Evolutionary conservation across 495 filamentous ascomycete genomes (phyloP).

Genomic region (Hamigera avellanea): DNA sequence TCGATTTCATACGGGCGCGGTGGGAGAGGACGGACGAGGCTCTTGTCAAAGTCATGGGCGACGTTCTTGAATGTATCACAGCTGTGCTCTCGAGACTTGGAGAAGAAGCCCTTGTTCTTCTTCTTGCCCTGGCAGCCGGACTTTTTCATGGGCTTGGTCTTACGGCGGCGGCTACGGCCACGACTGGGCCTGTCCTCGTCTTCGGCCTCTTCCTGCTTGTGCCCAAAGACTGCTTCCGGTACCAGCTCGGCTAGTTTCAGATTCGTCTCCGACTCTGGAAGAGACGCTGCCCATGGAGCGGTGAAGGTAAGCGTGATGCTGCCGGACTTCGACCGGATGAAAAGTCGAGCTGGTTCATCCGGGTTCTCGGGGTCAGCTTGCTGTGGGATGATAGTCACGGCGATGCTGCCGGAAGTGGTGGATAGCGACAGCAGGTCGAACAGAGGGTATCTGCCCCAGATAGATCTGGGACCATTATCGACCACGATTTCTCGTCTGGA

Average conservation of each 20-base stretch:
- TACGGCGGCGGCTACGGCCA: background rate
- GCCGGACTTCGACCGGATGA: constrained; percentile 4
- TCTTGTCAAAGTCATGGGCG: background rate
- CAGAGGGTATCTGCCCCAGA: constrained; percentile 12
- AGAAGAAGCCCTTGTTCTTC: background rate
- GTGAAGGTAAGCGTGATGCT: constrained; percentile 4
- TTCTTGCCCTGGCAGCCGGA: background rate
- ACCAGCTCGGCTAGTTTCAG: background rate
- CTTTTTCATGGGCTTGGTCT: background rate
- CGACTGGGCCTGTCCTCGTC: background rate
- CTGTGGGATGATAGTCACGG: constrained; percentile 8
- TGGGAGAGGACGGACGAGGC: background rate
- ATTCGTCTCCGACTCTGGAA: background rate
- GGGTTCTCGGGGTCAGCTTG: constrained; percentile 8
- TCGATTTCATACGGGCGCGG: constrained; percentile 8
- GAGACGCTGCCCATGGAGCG: background rate
- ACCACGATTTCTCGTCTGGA: constrained; percentile 2
- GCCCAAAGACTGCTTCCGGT: background rate
- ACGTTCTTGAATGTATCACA: background rate
- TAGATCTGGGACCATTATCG: constrained; percentile 2
- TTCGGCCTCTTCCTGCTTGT: background rate
- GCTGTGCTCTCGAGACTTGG: too few species aligned
- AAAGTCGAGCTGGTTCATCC: constrained; percentile 7
- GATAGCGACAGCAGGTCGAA: constrained; percentile 15
- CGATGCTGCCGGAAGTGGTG: constrained; percentile 9